These are phyloP conservation scores for Globisporangium iwayamae DNA, from an alignment of 352 stramenopile genomes.

Conservation along the genomic window DNA sequence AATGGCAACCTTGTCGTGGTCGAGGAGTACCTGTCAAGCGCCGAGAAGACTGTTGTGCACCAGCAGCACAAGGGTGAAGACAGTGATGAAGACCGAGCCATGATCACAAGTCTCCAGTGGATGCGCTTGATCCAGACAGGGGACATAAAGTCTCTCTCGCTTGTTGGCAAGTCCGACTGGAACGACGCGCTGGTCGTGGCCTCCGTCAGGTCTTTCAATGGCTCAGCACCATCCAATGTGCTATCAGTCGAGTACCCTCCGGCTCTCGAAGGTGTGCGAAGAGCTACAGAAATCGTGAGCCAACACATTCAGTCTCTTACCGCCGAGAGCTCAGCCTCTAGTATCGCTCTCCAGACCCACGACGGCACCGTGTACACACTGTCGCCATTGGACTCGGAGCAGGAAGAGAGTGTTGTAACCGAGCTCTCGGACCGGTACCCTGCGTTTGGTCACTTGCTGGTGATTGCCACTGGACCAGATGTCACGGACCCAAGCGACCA, in stretches of 20 bases:
- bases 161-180: constrained; percentile 30
- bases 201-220: neutral
- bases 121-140: constrained; percentile 17
- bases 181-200: constrained; percentile 29
- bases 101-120: constrained; percentile 34
- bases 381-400: neutral
- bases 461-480: constrained; percentile 8
- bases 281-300: constrained; percentile 8
- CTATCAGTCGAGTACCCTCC: constrained; percentile 12
- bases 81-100: neutral
- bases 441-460: constrained; percentile 37
- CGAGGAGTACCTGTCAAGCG: constrained; percentile 32
- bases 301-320: neutral
- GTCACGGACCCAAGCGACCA: constrained; percentile 9
- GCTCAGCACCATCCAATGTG: neutral
- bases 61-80: neutral
- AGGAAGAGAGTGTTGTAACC: constrained; percentile 3
- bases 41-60: constrained; percentile 1
- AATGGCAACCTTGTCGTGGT: constrained; percentile 40
- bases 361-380: constrained; percentile 36
- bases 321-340: neutral
- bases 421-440: constrained; percentile 22
- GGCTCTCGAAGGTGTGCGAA: constrained; percentile 14
- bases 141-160: constrained; percentile 11
- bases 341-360: constrained; percentile 36